Base-by-base conservation (phyloP, 129 eudicot genomes). In the Pittosporum tobira region DNA sequence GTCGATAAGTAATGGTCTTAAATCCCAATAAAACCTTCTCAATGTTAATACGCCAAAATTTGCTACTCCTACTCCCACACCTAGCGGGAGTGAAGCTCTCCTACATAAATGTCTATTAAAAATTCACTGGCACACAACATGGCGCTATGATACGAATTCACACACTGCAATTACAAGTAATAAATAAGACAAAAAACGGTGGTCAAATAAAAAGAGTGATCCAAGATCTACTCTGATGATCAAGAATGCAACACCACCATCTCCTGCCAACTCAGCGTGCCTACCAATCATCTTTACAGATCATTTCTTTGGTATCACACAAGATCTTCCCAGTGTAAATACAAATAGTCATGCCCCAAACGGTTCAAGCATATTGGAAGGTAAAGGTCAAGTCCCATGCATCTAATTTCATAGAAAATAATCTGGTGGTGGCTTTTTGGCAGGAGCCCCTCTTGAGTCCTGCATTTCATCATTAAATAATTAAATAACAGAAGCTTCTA, bases 401-500 rank as follows among this genome's bases (percentile, higher is more conserved):
- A 20, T 58, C 19, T 19, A 52, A 40, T 47, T 29, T 81, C 85
- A 87, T 28, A 87, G 71, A 66, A 87, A 87, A 75, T 87, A 82
- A 72, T 87, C 95, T 7, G 84, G 95, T 28, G 84, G 74, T 31
- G 91, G 81, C 60, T 72, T 87, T 75, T 73, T 87, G 26, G 77
- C 82, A 16, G 91, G 91, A 43, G 88, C 73, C 62, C 82, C 95
- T 79, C 95, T 82, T 63, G 95, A 68, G 23, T 86, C 91, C 91
- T 87, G 81, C 68, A 79, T 61, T 57, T 64, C 30, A 38, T 44
- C 40, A 7, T 48, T 9, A 62, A 29, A 45, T 51, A 29, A 21
- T 27, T 24, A 2, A 47, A 54, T 5, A 14, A 15, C 5, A 22
- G 26, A 48, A 48, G 53, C 53, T 10, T 3, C 23, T 51, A 12